Evolutionary conservation across 148 eudicot species (phyloP), one percentile per base, ranked within the genome.

Genomic region (Heliosperma pusillum): DNA sequence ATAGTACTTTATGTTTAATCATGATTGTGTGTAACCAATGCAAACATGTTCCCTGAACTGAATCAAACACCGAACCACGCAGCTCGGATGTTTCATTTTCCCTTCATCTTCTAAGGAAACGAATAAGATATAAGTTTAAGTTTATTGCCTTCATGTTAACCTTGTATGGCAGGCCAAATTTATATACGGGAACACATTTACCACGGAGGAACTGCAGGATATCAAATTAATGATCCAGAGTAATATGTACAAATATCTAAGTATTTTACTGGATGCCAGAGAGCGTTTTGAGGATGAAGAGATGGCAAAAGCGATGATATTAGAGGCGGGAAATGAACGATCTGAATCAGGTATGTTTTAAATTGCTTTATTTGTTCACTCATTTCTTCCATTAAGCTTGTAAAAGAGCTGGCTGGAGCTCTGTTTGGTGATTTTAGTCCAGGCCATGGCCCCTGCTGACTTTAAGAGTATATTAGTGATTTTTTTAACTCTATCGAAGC

Each of bases 151-250:
- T 71, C 76, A 45, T 80, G 76, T 76, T 66, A 61, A 29, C 55
- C 24, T 76, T 74, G 61, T n/a, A 84, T 58, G 58, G 63, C 97
- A 95, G 98, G 98, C 98, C 47, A 92, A 90, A 74, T 87, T 92
- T 79, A 80, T 92, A 79, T 95, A 92, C 36, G 97, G 94, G 69
- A 89, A 86, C 87, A 89, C 82, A 67, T 95, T 95, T 78, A 85
- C 85, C 70, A 70, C 76, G 21, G 97, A 89, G 80, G 98, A 92
- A 75, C 86, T 90, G 71, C 91, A 87, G 82, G 90, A 92, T 70
- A 95, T 95, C 74, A 95, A 92, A 83, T 88, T 88, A 73, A 92
- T 92, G 97, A 90, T 95, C 47, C 98, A 95, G 76, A 95, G 98
- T 89, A 95, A 92, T 82, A 83, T 95, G 84, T 92, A 92, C 80